Conservation (phyloP, 805 yeast species). For the Hagleromyces aurorensis region DNA sequence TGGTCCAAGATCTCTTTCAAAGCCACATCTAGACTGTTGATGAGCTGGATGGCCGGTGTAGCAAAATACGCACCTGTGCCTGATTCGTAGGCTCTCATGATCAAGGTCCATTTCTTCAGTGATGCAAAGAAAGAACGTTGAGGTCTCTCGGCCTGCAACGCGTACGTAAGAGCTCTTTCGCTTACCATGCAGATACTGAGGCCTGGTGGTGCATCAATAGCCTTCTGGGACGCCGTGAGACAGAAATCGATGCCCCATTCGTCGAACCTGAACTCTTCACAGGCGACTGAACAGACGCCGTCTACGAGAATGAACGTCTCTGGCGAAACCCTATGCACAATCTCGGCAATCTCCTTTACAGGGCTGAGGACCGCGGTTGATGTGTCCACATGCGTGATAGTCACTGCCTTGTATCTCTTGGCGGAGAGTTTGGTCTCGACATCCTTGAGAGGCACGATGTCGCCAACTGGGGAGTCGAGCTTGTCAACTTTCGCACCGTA, state of each 20-base stretch:
- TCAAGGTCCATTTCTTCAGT: conserved; percentile 78
- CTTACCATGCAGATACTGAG: conserved; percentile 71
- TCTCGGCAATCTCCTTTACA: conserved; percentile 50
- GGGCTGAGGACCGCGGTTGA: conserved; percentile 87
- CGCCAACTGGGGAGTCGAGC: conserved; percentile 67
- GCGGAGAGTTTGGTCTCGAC: conserved; percentile 48
- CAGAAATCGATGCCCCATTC: conserved; percentile 86
- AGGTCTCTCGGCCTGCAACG: conserved; percentile 34
- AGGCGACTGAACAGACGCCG: conserved; percentile 92
- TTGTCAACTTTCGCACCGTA: conserved; percentile 74
- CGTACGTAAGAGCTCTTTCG: conserved; percentile 61
- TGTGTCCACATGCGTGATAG: conserved; percentile 93
- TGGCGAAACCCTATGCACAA: conserved; percentile 63
- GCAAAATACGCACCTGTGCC: conserved; percentile 77
- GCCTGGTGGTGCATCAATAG: conserved; percentile 92
- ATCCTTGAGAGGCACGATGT: conserved; percentile 46
- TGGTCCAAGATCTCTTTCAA: conserved; percentile 59
- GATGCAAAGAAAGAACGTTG: conserved; percentile 44
- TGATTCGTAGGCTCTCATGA: conserved; percentile 77
- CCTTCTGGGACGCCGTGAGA: conserved; percentile 91
- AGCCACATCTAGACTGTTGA: conserved; percentile 73
- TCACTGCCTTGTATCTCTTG: conserved; percentile 56
- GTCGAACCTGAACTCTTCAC: conserved; percentile 78
- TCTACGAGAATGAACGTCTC: conserved; percentile 80
- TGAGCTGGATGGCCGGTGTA: conserved; percentile 89